A percentile compares a stretch with the other conserved stretches of the same genome.
These are phyloP conservation scores for Yamadazyma nakazawae DNA, from an alignment of 805 yeast genomes.

Conservation along the genomic window DNA sequence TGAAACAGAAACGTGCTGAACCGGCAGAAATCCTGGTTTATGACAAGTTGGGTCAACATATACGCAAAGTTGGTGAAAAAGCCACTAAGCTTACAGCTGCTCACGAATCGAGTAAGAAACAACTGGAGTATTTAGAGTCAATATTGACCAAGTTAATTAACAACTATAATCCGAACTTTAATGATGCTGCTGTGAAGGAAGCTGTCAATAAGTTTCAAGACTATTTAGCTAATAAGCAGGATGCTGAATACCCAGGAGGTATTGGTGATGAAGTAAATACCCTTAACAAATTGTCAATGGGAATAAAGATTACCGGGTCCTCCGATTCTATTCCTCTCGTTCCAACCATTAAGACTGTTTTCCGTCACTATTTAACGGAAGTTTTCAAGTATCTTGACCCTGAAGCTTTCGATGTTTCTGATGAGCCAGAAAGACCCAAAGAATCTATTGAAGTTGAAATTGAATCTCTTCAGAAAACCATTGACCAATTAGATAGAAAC, in stretches of 20 bases:
- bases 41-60: constrained; percentile 15
- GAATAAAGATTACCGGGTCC: constrained; percentile 3
- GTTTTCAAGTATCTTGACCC: constrained; percentile 9
- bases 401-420: constrained; percentile 1
- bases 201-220: constrained; percentile 58
- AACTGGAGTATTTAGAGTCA: constrained; percentile 36
- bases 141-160: constrained; percentile 48
- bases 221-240: constrained; percentile 38
- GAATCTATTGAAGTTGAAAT: constrained; percentile 5
- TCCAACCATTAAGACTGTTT: constrained; percentile 15
- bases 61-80: constrained; percentile 1
- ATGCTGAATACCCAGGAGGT: background rate
- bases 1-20: background rate
- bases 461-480: constrained; percentile 12
- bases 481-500: constrained; percentile 14
- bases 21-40: constrained; percentile 11
- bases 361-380: constrained; percentile 22
- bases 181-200: constrained; percentile 80
- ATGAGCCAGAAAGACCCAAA: background rate
- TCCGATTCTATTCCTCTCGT: background rate
- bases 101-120: constrained; percentile 2
- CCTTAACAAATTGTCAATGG: constrained; percentile 9
- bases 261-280: background rate
- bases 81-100: background rate
- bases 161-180: constrained; percentile 78